Evolutionary conservation across 208 protist genomes (phyloP).

Genomic region (Leishmania gerbilli): DNA sequence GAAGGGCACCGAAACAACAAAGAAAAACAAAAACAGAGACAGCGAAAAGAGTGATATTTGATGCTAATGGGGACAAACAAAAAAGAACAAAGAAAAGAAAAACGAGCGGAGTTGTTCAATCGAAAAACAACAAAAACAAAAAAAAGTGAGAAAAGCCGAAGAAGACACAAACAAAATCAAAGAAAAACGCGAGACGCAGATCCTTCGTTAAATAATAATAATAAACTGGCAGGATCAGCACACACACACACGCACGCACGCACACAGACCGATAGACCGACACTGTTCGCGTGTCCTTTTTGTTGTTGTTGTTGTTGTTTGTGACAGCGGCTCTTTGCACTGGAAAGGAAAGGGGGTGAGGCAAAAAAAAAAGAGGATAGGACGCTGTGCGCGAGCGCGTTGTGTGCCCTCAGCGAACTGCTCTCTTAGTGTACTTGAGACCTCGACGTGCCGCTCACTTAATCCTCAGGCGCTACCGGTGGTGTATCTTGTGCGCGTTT

Average conservation of each 20-base stretch:
- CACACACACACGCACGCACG: background rate
- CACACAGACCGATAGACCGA: too few relatives aligned
- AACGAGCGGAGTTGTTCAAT: too few relatives aligned
- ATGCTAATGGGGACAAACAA: too few relatives aligned
- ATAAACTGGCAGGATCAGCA: background rate
- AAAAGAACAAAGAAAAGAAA: too few relatives aligned
- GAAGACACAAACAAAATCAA: background rate
- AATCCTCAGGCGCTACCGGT: background rate
- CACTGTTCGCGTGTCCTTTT: background rate
- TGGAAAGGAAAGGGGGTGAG: background rate
- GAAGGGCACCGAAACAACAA: background rate
- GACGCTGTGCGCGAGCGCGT: background rate
- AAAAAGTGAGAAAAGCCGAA: conserved; percentile 7
- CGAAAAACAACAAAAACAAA: background rate
- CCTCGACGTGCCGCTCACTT: background rate
- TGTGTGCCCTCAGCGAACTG: background rate
- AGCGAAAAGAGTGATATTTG: background rate
- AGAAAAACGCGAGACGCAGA: conserved; percentile 3
- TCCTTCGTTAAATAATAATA: conserved; percentile 6
- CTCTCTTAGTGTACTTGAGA: background rate
- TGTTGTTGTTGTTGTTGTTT: background rate
- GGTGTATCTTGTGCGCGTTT: background rate
- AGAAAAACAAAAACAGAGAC: background rate
- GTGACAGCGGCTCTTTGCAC: background rate
- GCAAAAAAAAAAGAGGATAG: background rate